These are phyloP conservation scores for Glomus cerebriforme DNA, from an alignment of 192 early-diverging fungal species.

Conservation along the genomic window DNA sequence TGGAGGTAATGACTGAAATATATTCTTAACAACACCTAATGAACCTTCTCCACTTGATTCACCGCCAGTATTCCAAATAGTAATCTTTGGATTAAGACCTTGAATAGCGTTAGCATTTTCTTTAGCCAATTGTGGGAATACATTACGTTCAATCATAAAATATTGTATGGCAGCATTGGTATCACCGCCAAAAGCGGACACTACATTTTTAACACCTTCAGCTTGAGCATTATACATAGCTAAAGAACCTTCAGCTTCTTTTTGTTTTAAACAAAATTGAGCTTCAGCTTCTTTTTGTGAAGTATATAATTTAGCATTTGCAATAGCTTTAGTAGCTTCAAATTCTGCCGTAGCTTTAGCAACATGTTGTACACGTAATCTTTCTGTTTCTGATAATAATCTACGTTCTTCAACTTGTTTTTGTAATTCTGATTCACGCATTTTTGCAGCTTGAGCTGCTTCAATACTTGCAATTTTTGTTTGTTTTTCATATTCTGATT, in stretches of 20 bases:
- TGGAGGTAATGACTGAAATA: slow-evolving; percentile 47
- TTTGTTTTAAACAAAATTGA: slow-evolving; percentile 40
- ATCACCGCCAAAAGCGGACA: slow-evolving; percentile 40
- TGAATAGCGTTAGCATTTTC: slow-evolving; percentile 54
- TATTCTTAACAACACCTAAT: slow-evolving; percentile 42
- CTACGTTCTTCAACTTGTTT: slow-evolving; percentile 47
- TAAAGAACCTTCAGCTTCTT: slow-evolving; percentile 51
- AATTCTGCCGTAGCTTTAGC: slow-evolving; percentile 51
- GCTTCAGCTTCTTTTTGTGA: slow-evolving; percentile 37
- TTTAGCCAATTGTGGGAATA: slow-evolving; percentile 50
- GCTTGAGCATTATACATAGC: slow-evolving; percentile 48
- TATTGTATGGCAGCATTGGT: slow-evolving; percentile 45
- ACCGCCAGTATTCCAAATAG: slow-evolving; percentile 55
- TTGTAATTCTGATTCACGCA: slow-evolving; percentile 49
- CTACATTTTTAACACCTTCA: slow-evolving; percentile 39
- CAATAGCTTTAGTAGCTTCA: slow-evolving; percentile 42
- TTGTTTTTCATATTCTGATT: slow-evolving; percentile 39
- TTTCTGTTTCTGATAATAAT: slow-evolving; percentile 46
- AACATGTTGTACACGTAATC: slow-evolving; percentile 45
- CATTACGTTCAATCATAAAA: slow-evolving; percentile 53
- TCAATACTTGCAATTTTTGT: slow-evolving; percentile 56
- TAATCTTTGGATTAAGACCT: slow-evolving; percentile 56
- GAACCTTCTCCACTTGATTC: neutral
- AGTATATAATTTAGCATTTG: slow-evolving; percentile 48
- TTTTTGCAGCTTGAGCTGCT: slow-evolving; percentile 44